Percentiles rank a stretch among this genome's conserved stretches.
These are phyloP conservation scores for Pilatotrama ljubarskyi DNA, from an alignment of 768 basidiomycete species.

Conservation along the genomic window DNA sequence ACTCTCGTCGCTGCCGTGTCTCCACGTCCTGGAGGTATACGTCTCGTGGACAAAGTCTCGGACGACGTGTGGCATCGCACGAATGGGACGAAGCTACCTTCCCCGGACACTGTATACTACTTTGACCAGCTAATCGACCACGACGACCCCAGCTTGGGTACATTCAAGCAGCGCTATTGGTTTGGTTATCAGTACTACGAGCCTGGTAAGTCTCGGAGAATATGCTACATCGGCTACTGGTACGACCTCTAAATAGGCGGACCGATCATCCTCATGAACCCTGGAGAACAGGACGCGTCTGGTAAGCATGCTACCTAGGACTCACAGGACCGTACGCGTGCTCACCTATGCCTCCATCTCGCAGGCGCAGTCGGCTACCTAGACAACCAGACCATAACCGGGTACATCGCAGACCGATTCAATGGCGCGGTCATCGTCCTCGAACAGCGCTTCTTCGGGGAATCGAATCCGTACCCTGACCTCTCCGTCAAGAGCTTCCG, in stretches of 20 bases:
- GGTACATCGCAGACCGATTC: constrained; percentile 61
- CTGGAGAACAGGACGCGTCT: constrained; percentile 61
- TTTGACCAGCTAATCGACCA: constrained; percentile 59
- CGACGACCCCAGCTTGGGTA: constrained; percentile 59
- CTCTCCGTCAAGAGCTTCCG: constrained; percentile 55
- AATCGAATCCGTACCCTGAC: constrained; percentile 64
- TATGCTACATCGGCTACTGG: no score
- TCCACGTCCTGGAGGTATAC: background rate
- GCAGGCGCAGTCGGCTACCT: constrained; percentile 44
- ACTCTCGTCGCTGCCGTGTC: background rate
- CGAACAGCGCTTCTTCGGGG: constrained; percentile 75
- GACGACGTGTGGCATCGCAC: background rate
- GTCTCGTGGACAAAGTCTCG: background rate
- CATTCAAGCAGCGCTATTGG: constrained; percentile 77
- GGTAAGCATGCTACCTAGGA: constrained; percentile 23
- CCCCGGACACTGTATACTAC: constrained; percentile 34
- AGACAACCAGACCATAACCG: constrained; percentile 59
- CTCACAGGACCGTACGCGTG: no score
- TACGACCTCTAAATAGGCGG: constrained; percentile 35
- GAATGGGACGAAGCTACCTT: background rate
- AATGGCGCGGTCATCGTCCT: constrained; percentile 59
- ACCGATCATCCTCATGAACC: constrained; percentile 63
- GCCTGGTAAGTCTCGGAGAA: no score
- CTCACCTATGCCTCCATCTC: background rate
- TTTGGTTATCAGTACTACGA: constrained; percentile 68